phyloP scores from a whole-genome alignment of 2,329 filamentous ascomycete species.

The Aquanectria penicillioides region DNA sequence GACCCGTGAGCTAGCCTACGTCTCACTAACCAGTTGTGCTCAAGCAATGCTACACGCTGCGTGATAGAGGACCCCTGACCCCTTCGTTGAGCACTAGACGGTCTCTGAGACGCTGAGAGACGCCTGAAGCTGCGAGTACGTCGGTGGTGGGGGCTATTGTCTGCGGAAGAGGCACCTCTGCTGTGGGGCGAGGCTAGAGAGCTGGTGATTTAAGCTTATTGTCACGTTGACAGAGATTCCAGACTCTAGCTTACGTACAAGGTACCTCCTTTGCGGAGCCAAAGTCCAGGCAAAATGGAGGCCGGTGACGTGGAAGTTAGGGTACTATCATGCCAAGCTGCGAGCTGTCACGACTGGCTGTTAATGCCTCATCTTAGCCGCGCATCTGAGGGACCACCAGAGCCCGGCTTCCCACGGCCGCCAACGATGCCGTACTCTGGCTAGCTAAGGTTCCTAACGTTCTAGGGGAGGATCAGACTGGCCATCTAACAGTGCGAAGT shows the following conservation, averaged over 20 bases:
- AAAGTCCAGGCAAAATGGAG: constrained; percentile 37
- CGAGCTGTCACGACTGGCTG: too few relatives aligned
- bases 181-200: constrained; percentile 21
- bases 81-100: constrained; percentile 1
- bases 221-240: constrained; percentile 33
- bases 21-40: background rate
- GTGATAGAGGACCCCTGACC: background rate
- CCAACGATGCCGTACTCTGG: constrained; percentile 31
- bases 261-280: constrained; percentile 31
- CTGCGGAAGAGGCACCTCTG: too few relatives aligned
- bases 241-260: constrained; percentile 38
- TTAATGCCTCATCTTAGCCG: background rate
- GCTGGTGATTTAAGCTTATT: constrained; percentile 44
- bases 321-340: constrained; percentile 20
- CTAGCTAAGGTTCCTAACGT: constrained; percentile 34
- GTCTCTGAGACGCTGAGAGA: constrained; percentile 8
- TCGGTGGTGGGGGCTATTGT: too few relatives aligned
- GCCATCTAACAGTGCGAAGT: constrained; percentile 34
- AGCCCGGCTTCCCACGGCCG: constrained; percentile 17
- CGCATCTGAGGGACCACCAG: too few relatives aligned
- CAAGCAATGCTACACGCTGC: background rate
- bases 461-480: constrained; percentile 31
- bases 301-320: constrained; percentile 25
- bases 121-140: constrained; percentile 12
- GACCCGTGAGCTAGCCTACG: background rate